Base-by-base conservation (phyloP, 305 asterid species). In the Fraxinus dipetala region DNA sequence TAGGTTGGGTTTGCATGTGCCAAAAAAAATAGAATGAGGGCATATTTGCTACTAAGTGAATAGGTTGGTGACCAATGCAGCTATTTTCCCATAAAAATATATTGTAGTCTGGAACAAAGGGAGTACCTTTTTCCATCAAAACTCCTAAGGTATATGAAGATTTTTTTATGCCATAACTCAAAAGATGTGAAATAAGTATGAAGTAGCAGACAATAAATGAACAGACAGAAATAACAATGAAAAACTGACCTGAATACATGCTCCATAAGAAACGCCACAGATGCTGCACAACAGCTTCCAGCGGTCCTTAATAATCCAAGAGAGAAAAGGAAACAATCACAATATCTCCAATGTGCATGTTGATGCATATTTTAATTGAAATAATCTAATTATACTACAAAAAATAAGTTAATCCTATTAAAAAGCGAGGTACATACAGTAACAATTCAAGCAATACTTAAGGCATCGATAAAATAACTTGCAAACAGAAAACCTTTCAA, bases 201-300 rank as follows among this genome's bases (percentile, higher is more conserved):
- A 30, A 69, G 18, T 5, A 11, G 36, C 73, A 24, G 35, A 65
- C 35, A 65, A 26, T 20, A 67, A 10, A 65, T 65, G 35, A 65
- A 28, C 75, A 11, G 13, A 28, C 56, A 28, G 79, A 84, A 61
- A 75, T 88, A 75, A 83, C 34, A 79, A 63, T 51, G 59, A 74
- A 67, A 85, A 72, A 89, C 81, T 75, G 85, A 96, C 99, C 98
- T 95, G 99, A 85, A 96, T 95, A 80, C 99, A 95, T 61, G 99
- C 99, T 83, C 99, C 99, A 91, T 93, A 93, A 86, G 98, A 83
- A 88, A 96, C 98, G 77, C 89, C 89, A 79, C 99, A 96, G 83
- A 96, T 95, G 91, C 97, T 92, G 80, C 99, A 96, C 32, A 92
- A 84, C 78, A 96, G 96, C 93, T 90, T 96, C 99, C 99, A 96